These are phyloP conservation scores for Aspergillaceae sp. DNA, from an alignment of 2,329 filamentous ascomycete species.

Conservation along the genomic window DNA sequence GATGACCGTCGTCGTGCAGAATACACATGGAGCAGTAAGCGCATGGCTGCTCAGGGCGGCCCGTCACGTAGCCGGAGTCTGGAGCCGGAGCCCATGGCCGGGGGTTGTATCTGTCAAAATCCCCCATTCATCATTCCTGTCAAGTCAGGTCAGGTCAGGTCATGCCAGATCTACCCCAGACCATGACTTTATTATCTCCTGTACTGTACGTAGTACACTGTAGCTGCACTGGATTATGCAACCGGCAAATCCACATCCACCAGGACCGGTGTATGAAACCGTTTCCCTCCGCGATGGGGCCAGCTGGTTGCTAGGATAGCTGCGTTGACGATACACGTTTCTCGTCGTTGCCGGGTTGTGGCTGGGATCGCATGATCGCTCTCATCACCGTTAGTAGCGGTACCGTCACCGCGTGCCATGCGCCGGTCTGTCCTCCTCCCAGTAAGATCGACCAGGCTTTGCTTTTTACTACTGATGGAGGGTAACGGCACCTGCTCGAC, in stretches of 20 bases:
- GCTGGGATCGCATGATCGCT: slow-evolving; percentile 2
- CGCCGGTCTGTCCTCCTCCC: slow-evolving; percentile 26
- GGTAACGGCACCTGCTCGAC: slow-evolving; percentile 20
- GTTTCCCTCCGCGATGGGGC: slow-evolving; percentile 53
- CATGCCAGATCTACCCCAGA: too few relatives aligned
- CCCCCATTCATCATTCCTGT: too few relatives aligned
- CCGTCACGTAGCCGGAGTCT: too few relatives aligned
- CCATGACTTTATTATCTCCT: too few relatives aligned
- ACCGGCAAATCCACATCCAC: not conserved
- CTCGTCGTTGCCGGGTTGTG: slow-evolving; percentile 36
- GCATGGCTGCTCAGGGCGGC: too few relatives aligned
- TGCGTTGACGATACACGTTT: slow-evolving; percentile 75
- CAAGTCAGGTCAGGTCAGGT: too few relatives aligned
- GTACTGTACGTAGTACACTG: too few relatives aligned
- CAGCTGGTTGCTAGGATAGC: slow-evolving; percentile 62
- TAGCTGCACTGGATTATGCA: too few relatives aligned
- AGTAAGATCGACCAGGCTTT: slow-evolving; percentile 47
- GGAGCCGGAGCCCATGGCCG: too few relatives aligned
- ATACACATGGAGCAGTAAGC: too few relatives aligned
- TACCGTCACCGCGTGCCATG: slow-evolving; percentile 9
- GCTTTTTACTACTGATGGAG: slow-evolving; percentile 44
- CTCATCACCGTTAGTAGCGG: not conserved
- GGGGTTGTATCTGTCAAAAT: too few relatives aligned
- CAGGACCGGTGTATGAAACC: slow-evolving; percentile 53
- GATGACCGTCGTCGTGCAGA: too few relatives aligned